Base-by-base conservation (phyloP, 2,329 filamentous ascomycete species). In the Orbilia brochopaga region DNA sequence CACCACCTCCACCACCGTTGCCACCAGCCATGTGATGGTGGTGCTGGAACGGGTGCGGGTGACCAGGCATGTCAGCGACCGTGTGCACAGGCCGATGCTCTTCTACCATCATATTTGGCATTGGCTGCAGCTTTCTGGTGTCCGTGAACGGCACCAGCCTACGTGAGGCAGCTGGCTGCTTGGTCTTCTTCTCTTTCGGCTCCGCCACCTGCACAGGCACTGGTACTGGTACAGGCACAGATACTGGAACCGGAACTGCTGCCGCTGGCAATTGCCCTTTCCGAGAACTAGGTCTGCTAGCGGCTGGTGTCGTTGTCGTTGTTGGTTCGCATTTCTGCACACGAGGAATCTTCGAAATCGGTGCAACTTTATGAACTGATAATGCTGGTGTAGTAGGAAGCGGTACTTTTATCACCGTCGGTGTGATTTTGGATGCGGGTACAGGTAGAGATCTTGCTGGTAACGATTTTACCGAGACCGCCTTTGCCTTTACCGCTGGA, bases 41-140 rank as follows among this genome's bases (percentile, higher is more conserved):
- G 21, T 64, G 51, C 30, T 66, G 69, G 19, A 61, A 30, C 57
- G 44, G 52, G 19, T 50, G 57, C 27, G 48, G 57, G 32, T 35
- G 44, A 30, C 42, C 35, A 21, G 51, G 55, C 10, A 59, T 40
- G 42, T 59, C 54, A 48, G 54, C 50, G 37, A 52, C 24, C 23
- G 52, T 32, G 27, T 42, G 35, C 46, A 40, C 55, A 54, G 21
- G 42, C 48, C 42, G 56, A 44, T 32, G 54, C 54, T 72, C 53
- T 35, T 70, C 66, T 21, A 61, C 60, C 61, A 67, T 66, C 57
- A 59, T 58, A 42, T 58, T 55, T 46, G 57, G 69, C 67, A 73
- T 73, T 21, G 57, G 53, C 51, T 40, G 30, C 24, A 44, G 50
- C 11, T 32, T 24, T 57, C 63, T 48, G 35, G 61, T 67, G 62